Percentiles rank a stretch among this genome's conserved stretches.
These are phyloP conservation scores for Botryobasidium botryosum DNA, from an alignment of 768 basidiomycete genomes.

Conservation along the genomic window DNA sequence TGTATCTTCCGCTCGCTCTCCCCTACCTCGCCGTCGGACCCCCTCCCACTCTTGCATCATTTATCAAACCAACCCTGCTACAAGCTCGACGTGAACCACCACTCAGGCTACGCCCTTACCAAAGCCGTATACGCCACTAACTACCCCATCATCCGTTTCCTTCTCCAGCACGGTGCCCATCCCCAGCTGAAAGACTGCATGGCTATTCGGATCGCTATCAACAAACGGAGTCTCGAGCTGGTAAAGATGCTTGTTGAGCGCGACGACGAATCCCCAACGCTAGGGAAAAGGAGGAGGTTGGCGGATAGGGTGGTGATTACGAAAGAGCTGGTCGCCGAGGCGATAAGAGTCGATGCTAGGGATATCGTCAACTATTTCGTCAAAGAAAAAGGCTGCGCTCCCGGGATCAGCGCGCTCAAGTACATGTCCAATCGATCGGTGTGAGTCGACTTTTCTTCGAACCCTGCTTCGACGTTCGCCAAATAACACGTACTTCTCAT, in stretches of 20 bases:
- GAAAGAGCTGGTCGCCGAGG: slow-evolving; percentile 42
- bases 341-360: slow-evolving; percentile 44
- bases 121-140: slow-evolving; percentile 56
- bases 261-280: slow-evolving; percentile 6
- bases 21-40: slow-evolving; percentile 14
- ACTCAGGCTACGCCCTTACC: slow-evolving; percentile 68
- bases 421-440: too few relatives aligned
- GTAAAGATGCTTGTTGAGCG: slow-evolving; percentile 66
- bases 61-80: slow-evolving; percentile 20
- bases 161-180: slow-evolving; percentile 57
- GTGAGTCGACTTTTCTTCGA: too few relatives aligned
- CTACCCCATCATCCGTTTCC: slow-evolving; percentile 44
- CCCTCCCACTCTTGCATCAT: slow-evolving; percentile 18
- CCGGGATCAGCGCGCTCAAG: slow-evolving; percentile 2
- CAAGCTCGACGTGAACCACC: slow-evolving; percentile 39
- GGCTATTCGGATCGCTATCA: slow-evolving; percentile 63
- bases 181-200: slow-evolving; percentile 43
- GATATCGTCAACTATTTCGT: slow-evolving; percentile 59
- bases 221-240: slow-evolving; percentile 43
- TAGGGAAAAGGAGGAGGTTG: slow-evolving; percentile 33
- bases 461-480: too few relatives aligned
- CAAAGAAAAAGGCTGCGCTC: slow-evolving; percentile 41
- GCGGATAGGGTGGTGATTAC: slow-evolving; percentile 42
- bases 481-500: too few relatives aligned
- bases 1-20: slow-evolving; percentile 44